Conservation (phyloP, 345 rosid genomes). For the Linum lewisii region DNA sequence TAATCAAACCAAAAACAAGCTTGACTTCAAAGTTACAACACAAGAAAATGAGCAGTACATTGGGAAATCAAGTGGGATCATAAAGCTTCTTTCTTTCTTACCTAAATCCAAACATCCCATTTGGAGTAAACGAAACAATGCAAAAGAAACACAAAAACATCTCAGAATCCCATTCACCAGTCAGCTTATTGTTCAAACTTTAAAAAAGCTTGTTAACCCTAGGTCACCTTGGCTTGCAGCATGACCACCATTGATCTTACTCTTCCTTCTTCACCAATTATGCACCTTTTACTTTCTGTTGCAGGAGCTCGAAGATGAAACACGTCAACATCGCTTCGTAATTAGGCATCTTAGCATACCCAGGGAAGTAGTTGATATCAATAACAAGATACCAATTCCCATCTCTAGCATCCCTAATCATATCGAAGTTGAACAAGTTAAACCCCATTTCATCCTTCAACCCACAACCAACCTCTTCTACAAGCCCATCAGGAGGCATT, state of each 20-base stretch:
- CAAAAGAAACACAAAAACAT: too few relatives aligned
- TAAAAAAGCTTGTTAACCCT: too few relatives aligned
- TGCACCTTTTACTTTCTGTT: conserved; percentile 15
- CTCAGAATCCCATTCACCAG: too few relatives aligned
- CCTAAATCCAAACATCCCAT: background rate
- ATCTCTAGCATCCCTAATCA: conserved; percentile 48
- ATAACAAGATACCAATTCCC: conserved; percentile 37
- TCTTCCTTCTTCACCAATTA: background rate
- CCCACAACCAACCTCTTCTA: conserved; percentile 33
- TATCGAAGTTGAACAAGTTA: conserved; percentile 53
- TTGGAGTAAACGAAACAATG: background rate
- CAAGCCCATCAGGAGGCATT: conserved; percentile 42
- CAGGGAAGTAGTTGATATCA: conserved; percentile 68
- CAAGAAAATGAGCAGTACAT: too few relatives aligned
- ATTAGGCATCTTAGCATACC: conserved; percentile 54
- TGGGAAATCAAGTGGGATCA: too few relatives aligned
- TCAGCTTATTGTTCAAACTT: too few relatives aligned
- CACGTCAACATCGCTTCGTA: conserved; percentile 43
- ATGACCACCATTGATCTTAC: background rate
- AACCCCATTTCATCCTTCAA: conserved; percentile 42
- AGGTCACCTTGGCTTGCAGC: background rate
- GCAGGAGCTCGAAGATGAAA: conserved; percentile 35
- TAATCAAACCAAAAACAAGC: too few relatives aligned
- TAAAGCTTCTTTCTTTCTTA: too few relatives aligned
- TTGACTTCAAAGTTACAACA: too few relatives aligned